Conservation (phyloP, 139 green algal genomes). For the Picochlorum sp. region DNA sequence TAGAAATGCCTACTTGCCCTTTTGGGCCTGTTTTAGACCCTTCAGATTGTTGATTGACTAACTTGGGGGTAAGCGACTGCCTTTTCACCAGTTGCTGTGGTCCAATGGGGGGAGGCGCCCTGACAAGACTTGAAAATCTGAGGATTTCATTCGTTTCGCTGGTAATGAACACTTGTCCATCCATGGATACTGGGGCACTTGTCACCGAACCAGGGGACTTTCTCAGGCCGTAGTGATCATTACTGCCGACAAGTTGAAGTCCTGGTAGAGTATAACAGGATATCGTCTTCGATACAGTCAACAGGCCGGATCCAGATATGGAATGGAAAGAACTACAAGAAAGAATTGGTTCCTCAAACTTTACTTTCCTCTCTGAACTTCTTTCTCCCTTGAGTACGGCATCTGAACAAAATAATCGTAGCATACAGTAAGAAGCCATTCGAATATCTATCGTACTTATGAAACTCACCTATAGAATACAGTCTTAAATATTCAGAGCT, state of each 20-base stretch:
- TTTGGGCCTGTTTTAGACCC: too few species aligned
- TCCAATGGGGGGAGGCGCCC: neutral
- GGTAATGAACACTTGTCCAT: too few species aligned
- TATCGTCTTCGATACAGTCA: neutral
- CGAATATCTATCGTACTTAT: neutral
- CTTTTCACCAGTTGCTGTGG: neutral
- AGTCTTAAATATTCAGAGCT: neutral
- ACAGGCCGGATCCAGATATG: constrained; percentile 25
- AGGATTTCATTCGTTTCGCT: too few species aligned
- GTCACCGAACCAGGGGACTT: too few species aligned
- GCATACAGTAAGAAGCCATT: neutral
- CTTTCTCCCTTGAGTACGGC: constrained; percentile 26
- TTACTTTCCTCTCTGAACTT: constrained; percentile 29
- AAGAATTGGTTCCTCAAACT: constrained; percentile 18
- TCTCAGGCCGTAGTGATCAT: too few species aligned
- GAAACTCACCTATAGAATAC: neutral
- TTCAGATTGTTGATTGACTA: too few species aligned
- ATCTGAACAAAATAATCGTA: constrained; percentile 7
- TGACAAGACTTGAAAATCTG: neutral
- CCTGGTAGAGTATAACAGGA: constrained; percentile 12
- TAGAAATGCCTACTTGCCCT: neutral
- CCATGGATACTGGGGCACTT: too few species aligned
- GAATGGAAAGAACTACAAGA: constrained; percentile 28
- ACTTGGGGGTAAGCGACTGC: too few species aligned
- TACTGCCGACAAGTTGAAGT: too few species aligned